Conservation (phyloP, 1,284 basidiomycete species). For the Fistulina hepatica region DNA sequence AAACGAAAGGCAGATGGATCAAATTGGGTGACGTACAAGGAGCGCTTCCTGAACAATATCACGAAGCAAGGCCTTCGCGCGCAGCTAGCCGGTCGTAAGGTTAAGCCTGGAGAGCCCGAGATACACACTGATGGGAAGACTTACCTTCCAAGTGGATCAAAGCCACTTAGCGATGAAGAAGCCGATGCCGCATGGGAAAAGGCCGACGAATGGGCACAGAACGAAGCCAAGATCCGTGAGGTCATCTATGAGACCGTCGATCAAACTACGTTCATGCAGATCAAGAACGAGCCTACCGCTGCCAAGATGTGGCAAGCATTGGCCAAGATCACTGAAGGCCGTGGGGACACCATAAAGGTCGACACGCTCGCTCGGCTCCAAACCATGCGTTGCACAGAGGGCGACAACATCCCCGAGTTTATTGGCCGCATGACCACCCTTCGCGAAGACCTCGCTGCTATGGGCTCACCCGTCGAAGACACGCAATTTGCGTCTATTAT, state of each 20-base stretch:
- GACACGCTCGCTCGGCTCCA: constrained; percentile 17
- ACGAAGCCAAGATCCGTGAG: constrained; percentile 17
- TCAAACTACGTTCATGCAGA: constrained; percentile 16
- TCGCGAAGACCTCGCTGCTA: constrained; percentile 17
- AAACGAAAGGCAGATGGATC: no score
- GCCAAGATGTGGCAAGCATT: constrained; percentile 16
- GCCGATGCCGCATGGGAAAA: no score
- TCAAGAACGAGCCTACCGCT: constrained; percentile 14
- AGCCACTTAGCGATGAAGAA: no score
- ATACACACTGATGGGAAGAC: no score
- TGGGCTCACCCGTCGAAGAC: constrained; percentile 15
- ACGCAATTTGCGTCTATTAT: constrained; percentile 17
- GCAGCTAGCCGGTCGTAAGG: no score
- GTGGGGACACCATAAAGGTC: constrained; percentile 15
- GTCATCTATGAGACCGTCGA: constrained; percentile 20
- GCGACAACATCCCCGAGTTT: constrained; percentile 16
- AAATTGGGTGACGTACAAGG: no score
- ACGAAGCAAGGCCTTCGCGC: no score
- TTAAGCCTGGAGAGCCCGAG: no score
- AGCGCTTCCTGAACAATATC: no score
- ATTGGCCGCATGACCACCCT: constrained; percentile 15
- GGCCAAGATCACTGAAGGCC: constrained; percentile 16
- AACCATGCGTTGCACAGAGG: constrained; percentile 13
- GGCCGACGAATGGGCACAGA: constrained; percentile 17
- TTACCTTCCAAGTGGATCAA: no score